Evolutionary conservation across 1,139 yeast genomes (phyloP).

Genomic region (Ogataea hybrid): DNA sequence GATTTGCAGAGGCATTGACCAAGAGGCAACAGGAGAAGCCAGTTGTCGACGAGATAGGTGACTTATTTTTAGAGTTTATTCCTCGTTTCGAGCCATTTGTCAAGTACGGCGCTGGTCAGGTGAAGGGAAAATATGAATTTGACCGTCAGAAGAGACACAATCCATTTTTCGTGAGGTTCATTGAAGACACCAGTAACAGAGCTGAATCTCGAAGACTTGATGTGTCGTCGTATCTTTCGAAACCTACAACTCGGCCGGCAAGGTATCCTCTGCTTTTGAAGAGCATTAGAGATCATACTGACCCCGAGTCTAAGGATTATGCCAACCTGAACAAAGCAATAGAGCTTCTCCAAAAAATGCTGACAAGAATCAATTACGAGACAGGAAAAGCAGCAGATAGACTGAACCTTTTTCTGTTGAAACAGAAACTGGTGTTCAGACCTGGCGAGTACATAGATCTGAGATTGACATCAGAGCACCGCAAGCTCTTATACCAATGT

Average conservation of each 20-base stretch:
- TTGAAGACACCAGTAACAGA: conserved; percentile 85
- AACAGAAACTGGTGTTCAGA: conserved; percentile 67
- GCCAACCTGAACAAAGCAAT: conserved; percentile 71
- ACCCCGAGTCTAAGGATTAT: conserved; percentile 71
- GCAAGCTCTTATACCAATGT: conserved; percentile 78
- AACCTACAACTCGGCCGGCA: conserved; percentile 96
- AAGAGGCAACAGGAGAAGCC: conserved; percentile 88
- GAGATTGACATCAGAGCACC: conserved; percentile 76
- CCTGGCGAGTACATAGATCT: conserved; percentile 88
- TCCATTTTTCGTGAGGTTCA: conserved; percentile 85
- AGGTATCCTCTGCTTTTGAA: conserved; percentile 83
- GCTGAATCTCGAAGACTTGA: conserved; percentile 91
- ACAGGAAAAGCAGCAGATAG: conserved; percentile 95
- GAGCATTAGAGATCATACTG: conserved; percentile 81
- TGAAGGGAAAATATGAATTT: conserved; percentile 92
- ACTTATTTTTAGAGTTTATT: conserved; percentile 78
- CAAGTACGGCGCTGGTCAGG: conserved; percentile 92
- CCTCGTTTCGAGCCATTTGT: conserved; percentile 91
- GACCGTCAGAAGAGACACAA: conserved; percentile 92
- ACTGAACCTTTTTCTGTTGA: conserved; percentile 83
- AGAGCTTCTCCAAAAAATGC: conserved; percentile 69
- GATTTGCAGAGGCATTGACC: conserved; percentile 85
- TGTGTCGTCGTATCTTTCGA: conserved; percentile 87
- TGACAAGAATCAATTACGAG: conserved; percentile 80
- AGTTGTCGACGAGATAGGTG: conserved; percentile 83